phyloP scores from a whole-genome alignment of 2,329 filamentous ascomycete species.

The Stachybotrys elegans region DNA sequence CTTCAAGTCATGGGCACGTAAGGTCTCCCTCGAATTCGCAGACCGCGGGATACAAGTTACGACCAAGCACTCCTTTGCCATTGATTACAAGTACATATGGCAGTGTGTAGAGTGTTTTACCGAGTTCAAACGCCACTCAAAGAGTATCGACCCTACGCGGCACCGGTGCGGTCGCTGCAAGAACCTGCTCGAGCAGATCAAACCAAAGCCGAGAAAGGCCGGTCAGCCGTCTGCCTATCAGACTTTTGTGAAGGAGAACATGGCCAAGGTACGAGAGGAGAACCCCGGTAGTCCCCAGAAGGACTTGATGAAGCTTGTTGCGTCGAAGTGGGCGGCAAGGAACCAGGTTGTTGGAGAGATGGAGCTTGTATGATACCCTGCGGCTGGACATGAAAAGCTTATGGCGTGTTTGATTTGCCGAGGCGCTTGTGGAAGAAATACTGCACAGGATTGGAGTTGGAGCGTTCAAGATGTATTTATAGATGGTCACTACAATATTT shows the following conservation, averaged over 20 bases:
- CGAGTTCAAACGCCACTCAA: constrained; percentile 79
- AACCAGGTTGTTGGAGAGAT: too few relatives aligned
- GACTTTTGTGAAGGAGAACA: constrained; percentile 60
- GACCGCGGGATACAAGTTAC: constrained; percentile 69
- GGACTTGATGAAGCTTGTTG: constrained; percentile 65
- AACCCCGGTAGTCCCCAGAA: constrained; percentile 57
- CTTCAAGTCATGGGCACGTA: constrained; percentile 71
- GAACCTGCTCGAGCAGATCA: constrained; percentile 66
- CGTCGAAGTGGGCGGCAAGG: constrained; percentile 54
- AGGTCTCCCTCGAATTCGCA: constrained; percentile 51
- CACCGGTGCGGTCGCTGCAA: constrained; percentile 78
- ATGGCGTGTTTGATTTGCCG: too few relatives aligned
- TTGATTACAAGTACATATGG: constrained; percentile 93
- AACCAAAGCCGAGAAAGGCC: constrained; percentile 60
- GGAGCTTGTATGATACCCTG: too few relatives aligned
- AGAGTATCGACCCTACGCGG: constrained; percentile 68
- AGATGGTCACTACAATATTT: too few relatives aligned
- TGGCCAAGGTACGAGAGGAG: constrained; percentile 52
- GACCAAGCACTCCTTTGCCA: constrained; percentile 84
- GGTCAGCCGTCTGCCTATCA: constrained; percentile 39
- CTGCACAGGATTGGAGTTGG: too few relatives aligned
- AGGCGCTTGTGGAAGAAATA: too few relatives aligned
- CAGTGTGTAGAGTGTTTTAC: constrained; percentile 62
- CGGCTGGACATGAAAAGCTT: too few relatives aligned
- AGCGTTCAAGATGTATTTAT: too few relatives aligned